phyloP scores from a whole-genome alignment of 345 rosid species.

The Noccaea caerulescens region DNA sequence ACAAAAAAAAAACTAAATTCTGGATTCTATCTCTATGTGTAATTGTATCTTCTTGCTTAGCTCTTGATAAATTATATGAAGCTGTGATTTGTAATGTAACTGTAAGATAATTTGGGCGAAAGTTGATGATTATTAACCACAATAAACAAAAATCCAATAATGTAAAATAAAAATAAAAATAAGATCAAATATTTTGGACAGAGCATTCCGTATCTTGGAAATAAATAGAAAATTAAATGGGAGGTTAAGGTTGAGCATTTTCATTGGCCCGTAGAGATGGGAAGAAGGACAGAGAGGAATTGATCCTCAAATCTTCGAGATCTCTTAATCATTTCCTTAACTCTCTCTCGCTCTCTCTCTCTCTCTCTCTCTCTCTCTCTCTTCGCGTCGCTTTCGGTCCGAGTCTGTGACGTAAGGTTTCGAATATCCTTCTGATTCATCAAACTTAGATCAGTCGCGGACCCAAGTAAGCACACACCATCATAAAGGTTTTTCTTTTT shows the following conservation, averaged over 20 bases:
- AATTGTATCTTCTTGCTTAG: conserved; percentile 3
- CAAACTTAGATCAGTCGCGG: conserved; percentile 38
- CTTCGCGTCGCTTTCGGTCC: not conserved
- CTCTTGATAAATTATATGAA: not conserved
- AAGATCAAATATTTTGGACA: not conserved
- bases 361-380: not conserved
- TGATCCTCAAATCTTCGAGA: conserved; percentile 12
- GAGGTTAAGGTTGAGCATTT: conserved; percentile 21
- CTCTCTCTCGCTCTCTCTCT: conserved; percentile 9
- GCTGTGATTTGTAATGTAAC: conserved; percentile 8
- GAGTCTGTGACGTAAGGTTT: conserved; percentile 12
- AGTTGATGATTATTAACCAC: not conserved
- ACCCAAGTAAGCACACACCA: conserved; percentile 50
- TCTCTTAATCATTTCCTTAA: not conserved
- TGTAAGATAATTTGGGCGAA: not conserved
- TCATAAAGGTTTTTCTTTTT: conserved; percentile 20
- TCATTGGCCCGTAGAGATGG: conserved; percentile 31
- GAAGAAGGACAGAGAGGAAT: conserved; percentile 24
- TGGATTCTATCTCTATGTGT: not conserved
- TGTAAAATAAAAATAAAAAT: not conserved
- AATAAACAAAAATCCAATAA: not conserved
- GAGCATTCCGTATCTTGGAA: conserved; percentile 16
- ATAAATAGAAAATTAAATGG: not conserved
- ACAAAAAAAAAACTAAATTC: not conserved
- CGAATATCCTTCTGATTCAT: conserved; percentile 31